A percentile compares a stretch with the other conserved stretches of the same genome.
Conservation (phyloP, 192 early-diverging fungal species). For the Umbelopsis sp. region DNA sequence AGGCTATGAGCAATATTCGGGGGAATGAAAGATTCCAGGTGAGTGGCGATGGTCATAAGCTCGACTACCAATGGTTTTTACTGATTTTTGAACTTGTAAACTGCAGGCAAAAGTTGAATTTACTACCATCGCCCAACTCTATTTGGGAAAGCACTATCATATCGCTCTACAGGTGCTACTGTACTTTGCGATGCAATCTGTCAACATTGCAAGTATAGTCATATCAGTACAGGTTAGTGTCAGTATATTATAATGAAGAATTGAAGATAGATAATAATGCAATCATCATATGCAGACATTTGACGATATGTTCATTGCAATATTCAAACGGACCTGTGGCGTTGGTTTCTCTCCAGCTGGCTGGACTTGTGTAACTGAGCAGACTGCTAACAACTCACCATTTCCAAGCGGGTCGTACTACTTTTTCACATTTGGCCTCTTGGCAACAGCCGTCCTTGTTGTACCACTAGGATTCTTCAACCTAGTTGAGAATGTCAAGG, state of each 20-base stretch:
- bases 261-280: not conserved
- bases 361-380: slow-evolving; percentile 55
- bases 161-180: slow-evolving; percentile 61
- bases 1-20: slow-evolving; percentile 66
- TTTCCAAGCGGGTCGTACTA: slow-evolving; percentile 60
- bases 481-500: slow-evolving; percentile 68
- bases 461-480: slow-evolving; percentile 61
- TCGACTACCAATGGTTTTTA: not conserved
- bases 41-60: not conserved
- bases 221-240: slow-evolving; percentile 59
- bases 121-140: slow-evolving; percentile 66
- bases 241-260: not conserved
- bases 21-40: slow-evolving; percentile 75
- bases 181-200: slow-evolving; percentile 68
- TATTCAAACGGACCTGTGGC: slow-evolving; percentile 68
- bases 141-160: slow-evolving; percentile 65
- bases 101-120: slow-evolving; percentile 66
- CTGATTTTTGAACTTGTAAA: too few relatives aligned
- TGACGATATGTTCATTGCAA: slow-evolving; percentile 62
- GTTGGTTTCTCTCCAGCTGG: slow-evolving; percentile 59
- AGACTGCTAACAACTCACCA: slow-evolving; percentile 41
- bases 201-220: slow-evolving; percentile 73
- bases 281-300: slow-evolving; percentile 44
- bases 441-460: slow-evolving; percentile 52
- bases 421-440: slow-evolving; percentile 60